A percentile compares a stretch with the other conserved stretches of the same genome.
Conservation (phyloP, 2,329 filamentous ascomycete genomes). For the Zymoseptoria ardabiliae region DNA sequence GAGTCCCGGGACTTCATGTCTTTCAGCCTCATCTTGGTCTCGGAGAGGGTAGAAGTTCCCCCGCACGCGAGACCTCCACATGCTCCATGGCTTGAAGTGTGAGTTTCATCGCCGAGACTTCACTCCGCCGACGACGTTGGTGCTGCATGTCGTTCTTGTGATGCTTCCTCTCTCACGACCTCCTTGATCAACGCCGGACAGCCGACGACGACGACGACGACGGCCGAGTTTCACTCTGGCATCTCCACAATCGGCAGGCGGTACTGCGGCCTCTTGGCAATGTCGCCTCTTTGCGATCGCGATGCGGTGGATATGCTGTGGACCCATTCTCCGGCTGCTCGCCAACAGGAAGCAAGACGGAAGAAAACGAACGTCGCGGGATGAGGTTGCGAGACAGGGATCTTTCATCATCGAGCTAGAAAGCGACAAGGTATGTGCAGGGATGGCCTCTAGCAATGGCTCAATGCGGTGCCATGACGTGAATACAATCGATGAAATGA, state of each 20-base stretch:
- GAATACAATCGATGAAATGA: not conserved
- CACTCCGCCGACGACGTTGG: not conserved
- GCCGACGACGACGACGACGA: no score
- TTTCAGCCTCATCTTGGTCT: no score
- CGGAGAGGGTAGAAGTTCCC: no score
- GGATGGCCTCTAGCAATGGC: not conserved
- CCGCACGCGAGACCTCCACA: no score
- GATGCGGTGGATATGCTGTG: not conserved
- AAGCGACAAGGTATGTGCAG: not conserved
- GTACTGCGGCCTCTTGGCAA: not conserved
- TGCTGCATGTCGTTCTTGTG: not conserved
- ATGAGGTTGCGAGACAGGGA: not conserved
- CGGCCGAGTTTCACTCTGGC: no score
- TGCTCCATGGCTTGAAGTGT: not conserved
- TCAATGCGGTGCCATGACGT: not conserved
- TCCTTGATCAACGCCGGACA: no score
- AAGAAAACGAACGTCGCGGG: not conserved
- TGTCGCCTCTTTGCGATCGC: not conserved
- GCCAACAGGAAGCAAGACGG: not conserved
- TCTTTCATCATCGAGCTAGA: not conserved
- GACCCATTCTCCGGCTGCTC: not conserved
- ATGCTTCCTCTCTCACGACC: not conserved
- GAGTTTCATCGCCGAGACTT: not conserved
- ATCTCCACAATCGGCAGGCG: not conserved
- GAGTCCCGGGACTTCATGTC: no score